A percentile compares a stretch with the other conserved stretches of the same genome.
phyloP scores from a whole-genome alignment of 225 moss, liverwort and hornwort genomes.

The Pseudoscleropodium purum region DNA sequence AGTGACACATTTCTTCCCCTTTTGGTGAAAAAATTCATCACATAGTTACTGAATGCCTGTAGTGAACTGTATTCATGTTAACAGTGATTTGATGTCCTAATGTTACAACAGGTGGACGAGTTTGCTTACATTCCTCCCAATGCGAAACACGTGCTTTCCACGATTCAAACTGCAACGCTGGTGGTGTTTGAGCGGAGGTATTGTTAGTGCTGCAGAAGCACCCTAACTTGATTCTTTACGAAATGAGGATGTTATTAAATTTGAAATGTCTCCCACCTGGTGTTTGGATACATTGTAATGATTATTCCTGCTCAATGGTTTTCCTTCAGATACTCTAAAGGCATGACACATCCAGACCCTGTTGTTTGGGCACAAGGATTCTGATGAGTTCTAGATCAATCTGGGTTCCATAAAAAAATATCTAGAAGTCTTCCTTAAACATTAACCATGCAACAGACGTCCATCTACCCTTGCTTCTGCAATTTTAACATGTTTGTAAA shows the following conservation, averaged over 20 bases:
- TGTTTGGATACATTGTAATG: neutral
- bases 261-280: neutral
- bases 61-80: neutral
- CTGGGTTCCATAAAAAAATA: neutral
- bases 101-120: conserved; percentile 60
- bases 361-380: neutral
- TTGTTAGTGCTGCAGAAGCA: neutral
- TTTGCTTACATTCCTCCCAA: conserved; percentile 80
- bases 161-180: conserved; percentile 45
- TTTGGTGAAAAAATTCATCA: neutral
- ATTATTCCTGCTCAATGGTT: neutral
- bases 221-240: neutral
- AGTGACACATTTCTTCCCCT: neutral
- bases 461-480: neutral
- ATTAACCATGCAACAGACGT: neutral
- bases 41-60: neutral
- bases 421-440: neutral
- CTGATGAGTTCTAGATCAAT: neutral
- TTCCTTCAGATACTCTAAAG: conserved; percentile 41
- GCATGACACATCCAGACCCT: conserved; percentile 8
- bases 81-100: neutral
- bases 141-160: conserved; percentile 42
- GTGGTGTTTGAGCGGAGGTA: conserved; percentile 90
- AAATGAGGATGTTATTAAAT: neutral
- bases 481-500: neutral